Base-by-base conservation (phyloP, 1,139 yeast genomes). In the Neolecta irregularis region DNA sequence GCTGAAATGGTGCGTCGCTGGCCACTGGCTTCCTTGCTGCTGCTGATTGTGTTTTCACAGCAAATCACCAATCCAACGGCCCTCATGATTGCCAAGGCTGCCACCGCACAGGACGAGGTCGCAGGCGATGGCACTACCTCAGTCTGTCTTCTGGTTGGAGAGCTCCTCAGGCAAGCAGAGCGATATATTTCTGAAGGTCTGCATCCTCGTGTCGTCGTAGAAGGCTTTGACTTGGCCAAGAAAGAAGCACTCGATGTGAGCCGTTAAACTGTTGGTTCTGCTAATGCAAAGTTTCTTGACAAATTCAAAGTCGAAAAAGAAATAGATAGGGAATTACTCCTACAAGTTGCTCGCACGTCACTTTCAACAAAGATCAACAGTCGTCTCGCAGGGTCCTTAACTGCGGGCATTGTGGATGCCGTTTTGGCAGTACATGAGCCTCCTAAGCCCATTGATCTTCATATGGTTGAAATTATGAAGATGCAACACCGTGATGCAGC, bases 11-110 rank as follows among this genome's bases (percentile, higher is more conserved):
- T 45, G 32, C 9, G 33, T 8, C 7, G 2, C 8, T 11, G n/a
- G 32, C 18, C 4, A 9, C 5, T 1, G 5, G 8, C 9, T 25
- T 2, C 15, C 12, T 2, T 4, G 11, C 6, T 18, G 12, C 5
- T 2, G 13, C 9, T 19, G 15, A 9, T 6, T 9, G 6, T 5
- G 29, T 19, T 17, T 12, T 8, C 19, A 15, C 21, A 41, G 45
- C 99, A 91, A 60, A 91, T 88, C 56, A 96, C 88, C 57, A 88
- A 88, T 47, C 99, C 99, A n/a, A 91, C 99, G 2, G 99, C 99
- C 0, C 93, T 88, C 24, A 79, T 91, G 93, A 88, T 88, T 62
- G 65, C 50, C 30, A 39, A 32, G 26, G 98, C 96, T 7, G 99
- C 99, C 37, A 74, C 94, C 33, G 95, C 98, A 0, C 99, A 88